Conservation (phyloP, 1,284 basidiomycete species). For the Boletus hoseneyae region DNA sequence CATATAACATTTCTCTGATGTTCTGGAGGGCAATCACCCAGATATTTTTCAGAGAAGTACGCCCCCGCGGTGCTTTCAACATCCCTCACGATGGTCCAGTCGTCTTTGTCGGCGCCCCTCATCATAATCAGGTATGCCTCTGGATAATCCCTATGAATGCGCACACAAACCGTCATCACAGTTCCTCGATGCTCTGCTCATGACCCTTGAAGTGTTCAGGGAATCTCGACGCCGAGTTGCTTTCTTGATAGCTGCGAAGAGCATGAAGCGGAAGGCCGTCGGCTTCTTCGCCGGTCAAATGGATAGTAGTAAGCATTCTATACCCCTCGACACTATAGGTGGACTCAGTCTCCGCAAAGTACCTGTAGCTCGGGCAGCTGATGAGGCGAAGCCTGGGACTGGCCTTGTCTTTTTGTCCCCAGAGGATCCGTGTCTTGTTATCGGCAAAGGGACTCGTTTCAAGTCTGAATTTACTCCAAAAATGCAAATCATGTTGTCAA, state of each 20-base stretch:
- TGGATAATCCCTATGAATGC: conserved; percentile 3
- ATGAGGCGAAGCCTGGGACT: conserved; percentile 77
- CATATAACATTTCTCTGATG: conserved; percentile 65
- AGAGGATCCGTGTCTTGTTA: conserved; percentile 74
- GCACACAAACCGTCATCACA: conserved; percentile 33
- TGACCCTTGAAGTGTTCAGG: conserved; percentile 84
- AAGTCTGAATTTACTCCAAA: conserved; percentile 72
- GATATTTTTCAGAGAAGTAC: conserved; percentile 97
- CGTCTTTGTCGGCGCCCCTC: conserved; percentile 96
- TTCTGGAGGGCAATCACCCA: conserved; percentile 87
- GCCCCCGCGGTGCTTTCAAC: conserved; percentile 92
- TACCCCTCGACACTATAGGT: conserved; percentile 1
- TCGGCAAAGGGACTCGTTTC: conserved; percentile 83
- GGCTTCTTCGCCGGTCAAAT: conserved; percentile 86
- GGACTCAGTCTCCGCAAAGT: conserved; percentile 48
- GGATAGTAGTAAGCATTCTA: conserved; percentile 76
- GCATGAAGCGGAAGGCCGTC: conserved; percentile 77
- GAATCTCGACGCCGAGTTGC: conserved; percentile 84
- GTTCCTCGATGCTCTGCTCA: conserved; percentile 94
- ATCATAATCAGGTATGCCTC: conserved; percentile 83
- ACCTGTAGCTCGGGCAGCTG: conserved; percentile 90
- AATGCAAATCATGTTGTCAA: conserved; percentile 89
- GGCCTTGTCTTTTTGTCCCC: conserved; percentile 75
- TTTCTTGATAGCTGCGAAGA: conserved; percentile 93
- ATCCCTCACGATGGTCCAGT: conserved; percentile 91